Conservation (phyloP, 2,329 filamentous ascomycete genomes). For the Drechslera avenae region DNA sequence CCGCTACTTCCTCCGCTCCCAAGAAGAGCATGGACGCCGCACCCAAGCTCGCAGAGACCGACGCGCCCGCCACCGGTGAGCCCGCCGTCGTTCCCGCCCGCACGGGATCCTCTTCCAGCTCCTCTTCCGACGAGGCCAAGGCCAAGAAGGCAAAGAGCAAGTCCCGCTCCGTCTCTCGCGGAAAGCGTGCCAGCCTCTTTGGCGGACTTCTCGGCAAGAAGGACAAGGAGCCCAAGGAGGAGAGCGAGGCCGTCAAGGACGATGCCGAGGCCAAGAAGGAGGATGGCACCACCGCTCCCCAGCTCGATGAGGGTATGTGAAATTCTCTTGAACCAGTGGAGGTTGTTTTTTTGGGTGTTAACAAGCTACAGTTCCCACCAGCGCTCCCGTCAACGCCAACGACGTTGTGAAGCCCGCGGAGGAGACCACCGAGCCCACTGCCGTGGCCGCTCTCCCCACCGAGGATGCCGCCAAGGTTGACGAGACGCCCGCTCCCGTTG, state of each 20-base stretch:
- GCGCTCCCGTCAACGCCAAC: constrained; percentile 44
- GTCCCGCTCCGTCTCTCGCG: constrained; percentile 64
- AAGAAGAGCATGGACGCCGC: constrained; percentile 57
- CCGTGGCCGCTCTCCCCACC: constrained; percentile 14
- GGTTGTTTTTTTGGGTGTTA: neutral
- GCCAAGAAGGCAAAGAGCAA: constrained; percentile 57
- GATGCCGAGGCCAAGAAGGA: constrained; percentile 41
- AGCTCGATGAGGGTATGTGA: constrained; percentile 42
- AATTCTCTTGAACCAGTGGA: no score
- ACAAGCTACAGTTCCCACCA: constrained; percentile 29
- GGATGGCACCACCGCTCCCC: constrained; percentile 36
- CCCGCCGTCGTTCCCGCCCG: constrained; percentile 38
- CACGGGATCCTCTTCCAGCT: constrained; percentile 48
- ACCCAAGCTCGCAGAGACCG: constrained; percentile 44
- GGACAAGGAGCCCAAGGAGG: constrained; percentile 57
- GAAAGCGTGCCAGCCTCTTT: constrained; percentile 64
- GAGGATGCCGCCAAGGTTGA: constrained; percentile 56
- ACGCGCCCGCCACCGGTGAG: constrained; percentile 31
- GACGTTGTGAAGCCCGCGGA: constrained; percentile 35
- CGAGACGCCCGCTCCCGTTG: constrained; percentile 43
- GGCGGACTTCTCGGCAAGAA: constrained; percentile 66
- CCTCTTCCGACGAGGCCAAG: constrained; percentile 56
- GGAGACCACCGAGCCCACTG: constrained; percentile 52
- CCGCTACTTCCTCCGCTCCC: constrained; percentile 46
- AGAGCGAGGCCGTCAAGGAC: constrained; percentile 44